phyloP scores from a whole-genome alignment of 208 protist species.

The Leishmania major region DNA sequence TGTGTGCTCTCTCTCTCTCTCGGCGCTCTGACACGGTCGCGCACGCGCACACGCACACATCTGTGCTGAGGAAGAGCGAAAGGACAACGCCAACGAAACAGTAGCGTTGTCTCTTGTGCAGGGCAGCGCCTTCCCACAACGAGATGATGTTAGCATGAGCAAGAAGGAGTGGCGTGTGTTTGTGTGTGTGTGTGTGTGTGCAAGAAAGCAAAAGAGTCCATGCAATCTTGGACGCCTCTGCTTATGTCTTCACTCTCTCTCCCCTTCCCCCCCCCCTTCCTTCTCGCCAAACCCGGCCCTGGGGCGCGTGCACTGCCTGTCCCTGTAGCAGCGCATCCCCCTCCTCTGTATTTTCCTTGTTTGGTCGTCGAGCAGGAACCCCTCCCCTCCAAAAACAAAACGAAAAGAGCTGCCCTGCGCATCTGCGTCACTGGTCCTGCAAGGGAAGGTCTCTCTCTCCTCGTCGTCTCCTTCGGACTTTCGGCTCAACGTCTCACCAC shows the following conservation, averaged over 20 bases:
- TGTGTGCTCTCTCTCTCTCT: background rate
- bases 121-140: background rate
- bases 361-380: background rate
- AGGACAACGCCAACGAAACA: background rate
- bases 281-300: background rate
- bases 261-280: background rate
- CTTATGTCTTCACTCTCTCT: background rate
- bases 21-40: background rate
- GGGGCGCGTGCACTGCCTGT: background rate
- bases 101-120: background rate
- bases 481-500: background rate
- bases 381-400: too few species aligned
- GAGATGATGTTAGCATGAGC: background rate
- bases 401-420: background rate
- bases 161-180: background rate
- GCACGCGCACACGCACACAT: background rate
- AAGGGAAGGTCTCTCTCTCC: background rate
- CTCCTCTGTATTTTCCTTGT: background rate
- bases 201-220: background rate
- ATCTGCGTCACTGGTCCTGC: background rate
- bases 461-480: background rate
- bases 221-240: background rate
- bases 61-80: background rate
- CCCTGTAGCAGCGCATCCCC: background rate
- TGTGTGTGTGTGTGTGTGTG: background rate